Evolutionary conservation across 2,329 filamentous ascomycete genomes (phyloP).

Genomic region (Monosporascus sp.): DNA sequence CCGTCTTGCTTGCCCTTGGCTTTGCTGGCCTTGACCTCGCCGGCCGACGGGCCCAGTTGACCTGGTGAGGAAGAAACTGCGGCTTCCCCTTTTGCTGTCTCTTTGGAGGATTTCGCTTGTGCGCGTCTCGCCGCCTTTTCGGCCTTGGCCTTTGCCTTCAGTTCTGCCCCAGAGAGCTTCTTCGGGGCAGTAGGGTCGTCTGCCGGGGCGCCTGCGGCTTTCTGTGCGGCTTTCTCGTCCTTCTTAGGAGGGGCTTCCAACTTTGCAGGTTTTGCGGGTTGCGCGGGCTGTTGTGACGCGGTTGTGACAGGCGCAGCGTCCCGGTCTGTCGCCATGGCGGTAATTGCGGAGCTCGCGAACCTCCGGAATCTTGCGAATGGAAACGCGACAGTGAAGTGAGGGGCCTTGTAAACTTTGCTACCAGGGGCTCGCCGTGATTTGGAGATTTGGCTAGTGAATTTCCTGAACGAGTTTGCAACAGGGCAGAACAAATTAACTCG

Average conservation of each 20-base stretch:
- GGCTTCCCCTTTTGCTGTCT: slow-evolving; percentile 33
- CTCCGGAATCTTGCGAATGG: too few relatives aligned
- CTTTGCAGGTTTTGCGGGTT: neutral
- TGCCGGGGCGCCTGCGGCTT: neutral
- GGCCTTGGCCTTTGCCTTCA: slow-evolving; percentile 85
- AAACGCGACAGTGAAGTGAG: too few relatives aligned
- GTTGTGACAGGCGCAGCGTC: neutral
- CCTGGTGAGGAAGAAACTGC: slow-evolving; percentile 25
- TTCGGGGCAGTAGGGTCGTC: slow-evolving; percentile 24
- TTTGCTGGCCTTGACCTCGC: slow-evolving; percentile 42
- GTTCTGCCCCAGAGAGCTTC: slow-evolving; percentile 67
- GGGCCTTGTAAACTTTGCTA: too few relatives aligned
- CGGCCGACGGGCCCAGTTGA: slow-evolving; percentile 30
- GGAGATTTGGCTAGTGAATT: too few relatives aligned
- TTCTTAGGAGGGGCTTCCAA: neutral
- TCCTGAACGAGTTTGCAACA: too few relatives aligned
- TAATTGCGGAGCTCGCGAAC: neutral
- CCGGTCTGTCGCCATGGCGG: neutral
- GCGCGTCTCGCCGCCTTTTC: slow-evolving; percentile 86
- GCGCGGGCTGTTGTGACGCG: neutral
- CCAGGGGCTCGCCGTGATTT: too few relatives aligned
- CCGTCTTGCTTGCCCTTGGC: slow-evolving; percentile 42
- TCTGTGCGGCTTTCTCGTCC: slow-evolving; percentile 4
- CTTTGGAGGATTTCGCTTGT: slow-evolving; percentile 56
- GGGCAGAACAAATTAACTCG: too few relatives aligned